Evolutionary conservation across 768 basidiomycete species (phyloP).

Genomic region (Serpula lacrymans): DNA sequence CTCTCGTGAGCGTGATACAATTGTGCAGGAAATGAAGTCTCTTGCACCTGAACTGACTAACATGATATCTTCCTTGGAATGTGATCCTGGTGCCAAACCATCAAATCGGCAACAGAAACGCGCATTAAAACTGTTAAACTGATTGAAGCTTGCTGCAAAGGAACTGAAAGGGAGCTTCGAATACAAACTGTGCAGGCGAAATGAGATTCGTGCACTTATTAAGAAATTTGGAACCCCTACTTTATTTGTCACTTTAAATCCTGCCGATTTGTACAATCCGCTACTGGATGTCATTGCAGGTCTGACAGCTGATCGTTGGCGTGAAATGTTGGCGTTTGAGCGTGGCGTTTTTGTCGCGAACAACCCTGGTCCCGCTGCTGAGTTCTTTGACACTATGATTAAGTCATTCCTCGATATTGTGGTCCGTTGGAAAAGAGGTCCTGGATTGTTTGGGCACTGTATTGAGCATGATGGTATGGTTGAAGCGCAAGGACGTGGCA

Average conservation of each 20-base stretch:
- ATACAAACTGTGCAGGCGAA: constrained; percentile 23
- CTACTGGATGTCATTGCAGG: constrained; percentile 13
- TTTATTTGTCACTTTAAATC: constrained; percentile 45
- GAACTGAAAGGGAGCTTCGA: constrained; percentile 27
- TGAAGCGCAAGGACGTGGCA: constrained; percentile 36
- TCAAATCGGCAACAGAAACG: background rate
- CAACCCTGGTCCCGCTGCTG: constrained; percentile 5
- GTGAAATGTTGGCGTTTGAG: background rate
- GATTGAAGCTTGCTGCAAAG: constrained; percentile 14
- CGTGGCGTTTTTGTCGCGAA: background rate
- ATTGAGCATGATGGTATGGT: constrained; percentile 37
- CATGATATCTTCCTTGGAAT: background rate
- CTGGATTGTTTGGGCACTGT: constrained; percentile 27
- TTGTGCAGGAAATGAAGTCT: background rate
- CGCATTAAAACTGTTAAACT: constrained; percentile 6
- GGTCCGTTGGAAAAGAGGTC: background rate
- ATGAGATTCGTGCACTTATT: constrained; percentile 38
- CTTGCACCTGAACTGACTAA: background rate
- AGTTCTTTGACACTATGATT: background rate
- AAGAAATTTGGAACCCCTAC: constrained; percentile 32
- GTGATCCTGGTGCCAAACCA: background rate
- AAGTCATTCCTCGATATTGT: background rate
- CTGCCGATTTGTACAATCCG: constrained; percentile 40
- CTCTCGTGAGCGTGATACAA: too few species aligned
- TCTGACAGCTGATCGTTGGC: background rate